Conservation (phyloP, 2,329 filamentous ascomycete species). For the Pseudogymnoascus sp. region DNA sequence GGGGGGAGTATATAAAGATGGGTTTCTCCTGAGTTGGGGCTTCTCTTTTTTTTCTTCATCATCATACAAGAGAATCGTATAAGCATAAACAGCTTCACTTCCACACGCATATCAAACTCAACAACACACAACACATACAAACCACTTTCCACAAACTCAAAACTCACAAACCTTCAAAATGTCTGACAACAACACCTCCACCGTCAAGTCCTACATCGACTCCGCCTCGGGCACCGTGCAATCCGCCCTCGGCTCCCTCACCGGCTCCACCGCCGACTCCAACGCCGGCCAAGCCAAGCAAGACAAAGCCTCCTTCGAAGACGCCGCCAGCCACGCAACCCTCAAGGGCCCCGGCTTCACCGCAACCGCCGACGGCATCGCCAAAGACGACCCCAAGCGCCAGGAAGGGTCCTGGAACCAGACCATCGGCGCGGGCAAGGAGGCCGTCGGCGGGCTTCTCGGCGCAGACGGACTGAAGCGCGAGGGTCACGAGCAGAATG, state of each 20-base stretch:
- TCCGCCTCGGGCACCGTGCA: slow-evolving; percentile 65
- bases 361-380: slow-evolving; percentile 59
- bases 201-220: slow-evolving; percentile 71
- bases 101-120: neutral
- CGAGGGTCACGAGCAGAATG: slow-evolving; percentile 68
- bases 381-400: slow-evolving; percentile 66
- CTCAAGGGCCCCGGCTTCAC: slow-evolving; percentile 66
- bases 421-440: slow-evolving; percentile 79
- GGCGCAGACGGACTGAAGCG: slow-evolving; percentile 71
- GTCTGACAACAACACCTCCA: slow-evolving; percentile 54
- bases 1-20: neutral
- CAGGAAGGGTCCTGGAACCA: slow-evolving; percentile 74
- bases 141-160: slow-evolving; percentile 8
- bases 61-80: neutral
- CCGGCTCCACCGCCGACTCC: slow-evolving; percentile 58
- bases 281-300: slow-evolving; percentile 41
- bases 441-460: slow-evolving; percentile 65
- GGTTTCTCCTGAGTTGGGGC: neutral
- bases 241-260: slow-evolving; percentile 61
- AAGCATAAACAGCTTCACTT: slow-evolving; percentile 11
- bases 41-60: neutral
- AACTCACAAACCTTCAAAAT: slow-evolving; percentile 30
- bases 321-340: slow-evolving; percentile 67
- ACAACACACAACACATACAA: neutral
- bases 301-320: slow-evolving; percentile 55